Evolutionary conservation across 345 rosid genomes (phyloP), one percentile per base, ranked within the genome.

Genomic region (Anastatica hierochuntica): DNA sequence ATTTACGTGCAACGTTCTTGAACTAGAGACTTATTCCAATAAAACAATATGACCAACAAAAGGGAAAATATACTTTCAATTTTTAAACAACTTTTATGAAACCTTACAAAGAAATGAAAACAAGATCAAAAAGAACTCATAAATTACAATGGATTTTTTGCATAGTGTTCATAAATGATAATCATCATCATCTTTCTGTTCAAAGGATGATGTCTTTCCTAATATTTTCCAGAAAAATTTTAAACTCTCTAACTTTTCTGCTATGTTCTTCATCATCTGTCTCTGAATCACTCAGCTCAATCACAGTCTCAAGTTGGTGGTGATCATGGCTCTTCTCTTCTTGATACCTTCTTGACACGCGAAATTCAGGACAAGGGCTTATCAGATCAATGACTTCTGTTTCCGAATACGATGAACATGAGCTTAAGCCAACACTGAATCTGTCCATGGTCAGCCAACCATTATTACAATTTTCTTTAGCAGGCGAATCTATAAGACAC

Each of bases 281-380:
- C 10, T 84, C 94, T 6, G 92, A 87, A 49, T 82, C 96, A 50
- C 83, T 82, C 73, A 84, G 74, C 63, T 81, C 72, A 14, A 90
- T 71, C 55, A 79, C 69, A 39, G 58, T 40, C 63, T 55, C 63
- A 27, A 34, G 62, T 35, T 62, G 37, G 24, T 60, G 55, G 19
- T 60, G 54, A 21, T 46, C 26, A 23, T 64, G 68, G 40, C 63
- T 41, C 38, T 53, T 68, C n/a, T 41, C 58, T 31, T 60, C 70
- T 43, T 50, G 56, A 38, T 41, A 66, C 16, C 55, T 44, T 68
- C 65, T 75, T 14, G 72, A 46, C 50, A 56, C 33, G 7, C 41
- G 68, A 33, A 53, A 39, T 41, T 43, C 46, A 8, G 85, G 84
- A 13, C 80, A 70, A 24, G 98, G 98, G 74, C 90, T 87, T 54